Evolutionary conservation across 495 filamentous ascomycete species (phyloP).

Genomic region (Pyronema domesticum): DNA sequence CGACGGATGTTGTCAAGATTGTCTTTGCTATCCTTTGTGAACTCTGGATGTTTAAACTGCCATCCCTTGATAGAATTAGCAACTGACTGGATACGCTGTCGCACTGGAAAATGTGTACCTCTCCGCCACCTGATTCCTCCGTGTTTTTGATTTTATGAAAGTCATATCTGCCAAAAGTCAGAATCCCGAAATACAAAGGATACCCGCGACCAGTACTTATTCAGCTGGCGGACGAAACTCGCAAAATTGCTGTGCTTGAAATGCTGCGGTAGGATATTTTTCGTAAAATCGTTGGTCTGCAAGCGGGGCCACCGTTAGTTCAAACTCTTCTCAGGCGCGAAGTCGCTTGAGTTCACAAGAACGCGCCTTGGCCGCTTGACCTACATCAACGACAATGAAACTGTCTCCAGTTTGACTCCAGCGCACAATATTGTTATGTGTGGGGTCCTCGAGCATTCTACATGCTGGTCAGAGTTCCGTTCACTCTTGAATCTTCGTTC

Average conservation of each 20-base stretch:
- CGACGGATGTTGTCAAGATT: constrained; percentile 90
- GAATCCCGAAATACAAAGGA: constrained; percentile 1
- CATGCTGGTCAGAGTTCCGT: neutral
- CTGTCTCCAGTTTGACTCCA: constrained; percentile 92
- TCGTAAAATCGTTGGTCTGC: constrained; percentile 96
- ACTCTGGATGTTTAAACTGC: constrained; percentile 98
- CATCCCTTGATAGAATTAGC: constrained; percentile 36
- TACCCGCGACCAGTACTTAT: constrained; percentile 49
- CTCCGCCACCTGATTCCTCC: constrained; percentile 82
- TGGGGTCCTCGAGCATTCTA: constrained; percentile 94
- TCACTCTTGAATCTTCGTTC: neutral
- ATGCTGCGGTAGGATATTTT: constrained; percentile 89
- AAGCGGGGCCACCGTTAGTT: neutral
- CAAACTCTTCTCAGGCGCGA: too few relatives aligned
- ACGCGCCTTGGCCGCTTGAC: constrained; percentile 5
- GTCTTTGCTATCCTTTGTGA: constrained; percentile 87
- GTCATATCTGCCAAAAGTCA: constrained; percentile 31
- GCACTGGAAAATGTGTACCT: constrained; percentile 38
- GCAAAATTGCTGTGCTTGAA: constrained; percentile 99
- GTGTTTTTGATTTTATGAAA: constrained; percentile 98
- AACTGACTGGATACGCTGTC: constrained; percentile 9
- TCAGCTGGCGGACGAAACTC: constrained; percentile 93
- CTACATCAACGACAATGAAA: constrained; percentile 93
- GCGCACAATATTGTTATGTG: constrained; percentile 79
- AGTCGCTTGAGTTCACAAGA: neutral